Evolutionary conservation across 305 asterid species (phyloP).

Genomic region (Ilex paraguariensis): DNA sequence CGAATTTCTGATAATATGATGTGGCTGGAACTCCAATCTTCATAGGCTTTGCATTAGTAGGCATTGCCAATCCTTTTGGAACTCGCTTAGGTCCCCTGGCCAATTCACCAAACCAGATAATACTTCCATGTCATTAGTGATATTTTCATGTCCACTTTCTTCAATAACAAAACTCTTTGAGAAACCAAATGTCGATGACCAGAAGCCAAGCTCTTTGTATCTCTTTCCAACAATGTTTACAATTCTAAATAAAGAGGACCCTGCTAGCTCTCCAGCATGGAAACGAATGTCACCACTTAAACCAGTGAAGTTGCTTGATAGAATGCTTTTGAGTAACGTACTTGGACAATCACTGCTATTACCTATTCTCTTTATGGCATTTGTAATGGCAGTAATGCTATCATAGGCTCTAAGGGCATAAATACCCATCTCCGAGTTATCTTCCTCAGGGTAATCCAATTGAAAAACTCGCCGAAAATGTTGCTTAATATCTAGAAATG

Average conservation of each 20-base stretch:
- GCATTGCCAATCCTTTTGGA: conserved; percentile 44
- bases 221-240: conserved; percentile 31
- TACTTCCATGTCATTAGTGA: conserved; percentile 6
- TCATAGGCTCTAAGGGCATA: conserved; percentile 39
- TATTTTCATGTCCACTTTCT: neutral
- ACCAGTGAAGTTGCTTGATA: conserved; percentile 20
- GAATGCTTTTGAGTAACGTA: neutral
- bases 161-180: neutral
- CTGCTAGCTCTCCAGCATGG: conserved; percentile 5
- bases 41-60: conserved; percentile 26
- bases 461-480: conserved; percentile 16
- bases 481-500: conserved; percentile 15
- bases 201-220: conserved; percentile 28
- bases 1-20: neutral
- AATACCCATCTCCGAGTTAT: conserved; percentile 4
- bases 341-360: conserved; percentile 10
- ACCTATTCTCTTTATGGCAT: conserved; percentile 11
- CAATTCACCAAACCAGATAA: conserved; percentile 18
- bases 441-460: conserved; percentile 23
- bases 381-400: conserved; percentile 23
- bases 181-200: conserved; percentile 28
- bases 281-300: conserved; percentile 27
- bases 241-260: conserved; percentile 14
- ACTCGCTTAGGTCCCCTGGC: conserved; percentile 35
- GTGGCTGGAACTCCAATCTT: conserved; percentile 34